These are phyloP conservation scores for Miamiensis avidus DNA, from an alignment of 169 alveolate genomes.

Conservation along the genomic window DNA sequence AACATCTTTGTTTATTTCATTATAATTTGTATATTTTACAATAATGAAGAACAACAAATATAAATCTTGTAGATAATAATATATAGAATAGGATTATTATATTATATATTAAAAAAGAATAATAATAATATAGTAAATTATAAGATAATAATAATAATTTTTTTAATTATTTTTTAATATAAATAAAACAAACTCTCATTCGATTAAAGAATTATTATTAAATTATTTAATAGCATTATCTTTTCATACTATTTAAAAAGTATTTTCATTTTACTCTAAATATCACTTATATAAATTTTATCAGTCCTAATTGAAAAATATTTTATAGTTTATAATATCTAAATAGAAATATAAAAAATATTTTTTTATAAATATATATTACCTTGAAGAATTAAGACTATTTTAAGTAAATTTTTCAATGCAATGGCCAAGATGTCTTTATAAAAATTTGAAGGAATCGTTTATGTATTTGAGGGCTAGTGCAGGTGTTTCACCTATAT, in stretches of 20 bases:
- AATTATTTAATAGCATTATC: no score
- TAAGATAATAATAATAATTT: no score
- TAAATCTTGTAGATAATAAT: background rate
- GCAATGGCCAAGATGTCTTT: conserved; percentile 58
- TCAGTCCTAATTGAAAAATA: background rate
- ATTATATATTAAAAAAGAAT: no score
- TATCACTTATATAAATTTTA: background rate
- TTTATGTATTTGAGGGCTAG: conserved; percentile 50
- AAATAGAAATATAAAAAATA: no score
- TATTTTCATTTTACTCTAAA: background rate
- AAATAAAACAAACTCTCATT: no score
- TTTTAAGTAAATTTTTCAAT: conserved; percentile 19
- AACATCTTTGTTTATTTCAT: no score
- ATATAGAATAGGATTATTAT: background rate
- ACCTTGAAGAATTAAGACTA: background rate
- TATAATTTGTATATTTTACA: no score
- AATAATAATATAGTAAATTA: no score
- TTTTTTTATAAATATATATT: no score
- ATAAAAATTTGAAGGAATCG: conserved; percentile 63
- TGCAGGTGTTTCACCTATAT: conserved; percentile 27
- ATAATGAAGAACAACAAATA: no score
- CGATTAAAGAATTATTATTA: background rate
- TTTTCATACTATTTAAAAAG: background rate
- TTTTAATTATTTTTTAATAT: no score
- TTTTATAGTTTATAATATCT: no score